Conservation (phyloP, 1,284 basidiomycete genomes). For the Apiotrichum gracile region DNA sequence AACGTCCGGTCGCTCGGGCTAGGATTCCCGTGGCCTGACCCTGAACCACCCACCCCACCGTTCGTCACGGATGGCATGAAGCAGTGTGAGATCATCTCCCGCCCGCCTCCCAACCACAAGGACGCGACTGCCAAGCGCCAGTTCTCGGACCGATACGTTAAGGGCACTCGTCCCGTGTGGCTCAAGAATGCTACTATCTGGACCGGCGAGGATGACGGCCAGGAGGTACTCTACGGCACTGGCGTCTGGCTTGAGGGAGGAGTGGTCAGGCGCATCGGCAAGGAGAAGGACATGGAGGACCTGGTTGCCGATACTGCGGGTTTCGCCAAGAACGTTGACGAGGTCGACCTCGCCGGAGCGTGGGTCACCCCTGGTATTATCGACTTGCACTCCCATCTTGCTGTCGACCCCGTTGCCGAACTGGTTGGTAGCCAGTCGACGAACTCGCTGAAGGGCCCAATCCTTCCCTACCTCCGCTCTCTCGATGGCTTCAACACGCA, state of each 20-base stretch:
- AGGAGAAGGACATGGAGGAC: conserved; percentile 19
- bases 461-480: conserved; percentile 50
- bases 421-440: conserved; percentile 51
- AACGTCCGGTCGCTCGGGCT: background rate
- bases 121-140: conserved; percentile 53
- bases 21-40: conserved; percentile 9
- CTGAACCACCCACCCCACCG: conserved; percentile 14
- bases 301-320: conserved; percentile 8
- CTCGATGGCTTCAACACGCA: conserved; percentile 54
- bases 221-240: conserved; percentile 55
- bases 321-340: conserved; percentile 26
- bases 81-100: conserved; percentile 34
- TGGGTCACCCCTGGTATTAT: conserved; percentile 57
- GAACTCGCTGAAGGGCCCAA: conserved; percentile 45
- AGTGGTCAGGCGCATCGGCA: conserved; percentile 47
- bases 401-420: conserved; percentile 59
- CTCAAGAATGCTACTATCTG: conserved; percentile 75
- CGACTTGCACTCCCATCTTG: conserved; percentile 75
- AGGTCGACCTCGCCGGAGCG: conserved; percentile 47
- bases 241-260: conserved; percentile 49
- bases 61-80: conserved; percentile 36
- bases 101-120: conserved; percentile 23
- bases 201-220: conserved; percentile 61
- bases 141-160: conserved; percentile 64
- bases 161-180: conserved; percentile 58